Percentiles rank a stretch among this genome's conserved stretches.
Conservation (phyloP, 208 protist genomes). For the Acanthamoeba culbertsoni region DNA sequence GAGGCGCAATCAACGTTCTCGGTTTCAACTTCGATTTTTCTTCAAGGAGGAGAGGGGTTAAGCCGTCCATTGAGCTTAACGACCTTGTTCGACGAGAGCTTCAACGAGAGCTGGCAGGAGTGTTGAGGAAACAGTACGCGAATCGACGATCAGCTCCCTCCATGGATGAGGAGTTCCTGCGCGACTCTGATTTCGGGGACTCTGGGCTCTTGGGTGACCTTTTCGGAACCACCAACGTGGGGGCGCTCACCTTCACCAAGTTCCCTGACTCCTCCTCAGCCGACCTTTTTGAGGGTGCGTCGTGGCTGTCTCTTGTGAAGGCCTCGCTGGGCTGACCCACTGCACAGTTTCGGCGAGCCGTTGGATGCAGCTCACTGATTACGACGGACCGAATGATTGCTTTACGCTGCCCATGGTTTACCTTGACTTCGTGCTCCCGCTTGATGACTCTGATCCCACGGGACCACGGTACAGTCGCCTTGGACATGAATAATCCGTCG, state of each 20-base stretch:
- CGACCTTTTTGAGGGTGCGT: neutral
- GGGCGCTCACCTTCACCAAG: slow-evolving; percentile 4
- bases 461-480: too few relatives aligned
- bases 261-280: neutral
- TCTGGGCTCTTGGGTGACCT: neutral
- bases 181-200: neutral
- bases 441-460: too few relatives aligned
- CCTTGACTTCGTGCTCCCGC: neutral
- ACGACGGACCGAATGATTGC: neutral
- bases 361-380: neutral
- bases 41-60: neutral
- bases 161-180: neutral
- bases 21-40: neutral
- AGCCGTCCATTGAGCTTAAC: neutral
- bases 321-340: neutral
- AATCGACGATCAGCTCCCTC: neutral
- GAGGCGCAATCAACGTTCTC: neutral
- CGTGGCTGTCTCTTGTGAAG: neutral
- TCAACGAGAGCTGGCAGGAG: neutral
- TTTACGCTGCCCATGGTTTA: neutral
- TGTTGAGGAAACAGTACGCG: neutral
- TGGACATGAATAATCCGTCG: too few relatives aligned
- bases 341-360: neutral
- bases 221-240: neutral
- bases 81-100: neutral